phyloP scores from a whole-genome alignment of 1,284 basidiomycete species.

The Tilletiopsis washingtonensis region DNA sequence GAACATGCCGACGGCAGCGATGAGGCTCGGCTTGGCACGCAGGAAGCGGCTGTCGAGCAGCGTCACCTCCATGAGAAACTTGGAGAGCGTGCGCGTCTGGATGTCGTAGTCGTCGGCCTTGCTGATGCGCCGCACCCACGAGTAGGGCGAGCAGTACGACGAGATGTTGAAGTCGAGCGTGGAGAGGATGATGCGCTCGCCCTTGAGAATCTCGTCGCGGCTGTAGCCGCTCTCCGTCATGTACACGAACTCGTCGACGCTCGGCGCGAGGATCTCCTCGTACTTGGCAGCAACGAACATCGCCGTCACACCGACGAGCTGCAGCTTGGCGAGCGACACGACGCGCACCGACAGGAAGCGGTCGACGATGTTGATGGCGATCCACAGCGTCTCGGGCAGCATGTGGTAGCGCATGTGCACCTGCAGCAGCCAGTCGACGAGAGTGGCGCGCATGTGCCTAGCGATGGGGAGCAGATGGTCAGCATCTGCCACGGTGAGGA shows the following conservation, averaged over 20 bases:
- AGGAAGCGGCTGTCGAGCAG: constrained; percentile 88
- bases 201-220: constrained; percentile 83
- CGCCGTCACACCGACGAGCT: constrained; percentile 60
- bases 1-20: constrained; percentile 96
- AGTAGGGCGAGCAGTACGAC: constrained; percentile 97
- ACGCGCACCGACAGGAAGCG: constrained; percentile 59
- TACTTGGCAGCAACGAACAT: constrained; percentile 63
- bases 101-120: constrained; percentile 97
- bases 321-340: constrained; percentile 59
- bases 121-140: constrained; percentile 92
- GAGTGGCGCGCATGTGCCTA: constrained; percentile 40
- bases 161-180: constrained; percentile 92
- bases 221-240: constrained; percentile 82
- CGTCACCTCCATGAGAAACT: constrained; percentile 95
- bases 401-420: constrained; percentile 62
- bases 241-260: constrained; percentile 51
- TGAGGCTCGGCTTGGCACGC: constrained; percentile 81
- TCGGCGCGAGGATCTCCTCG: constrained; percentile 47
- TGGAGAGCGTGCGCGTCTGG: constrained; percentile 83
- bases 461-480: not conserved
- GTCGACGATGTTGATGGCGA: constrained; percentile 61
- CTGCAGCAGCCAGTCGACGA: constrained; percentile 56
- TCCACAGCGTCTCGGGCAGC: constrained; percentile 62
- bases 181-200: constrained; percentile 75
- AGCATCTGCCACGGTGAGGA: not conserved